Evolutionary conservation across 2,329 filamentous ascomycete species (phyloP), one percentile per base, ranked within the genome.

Genomic region (Fusarium lateritium): DNA sequence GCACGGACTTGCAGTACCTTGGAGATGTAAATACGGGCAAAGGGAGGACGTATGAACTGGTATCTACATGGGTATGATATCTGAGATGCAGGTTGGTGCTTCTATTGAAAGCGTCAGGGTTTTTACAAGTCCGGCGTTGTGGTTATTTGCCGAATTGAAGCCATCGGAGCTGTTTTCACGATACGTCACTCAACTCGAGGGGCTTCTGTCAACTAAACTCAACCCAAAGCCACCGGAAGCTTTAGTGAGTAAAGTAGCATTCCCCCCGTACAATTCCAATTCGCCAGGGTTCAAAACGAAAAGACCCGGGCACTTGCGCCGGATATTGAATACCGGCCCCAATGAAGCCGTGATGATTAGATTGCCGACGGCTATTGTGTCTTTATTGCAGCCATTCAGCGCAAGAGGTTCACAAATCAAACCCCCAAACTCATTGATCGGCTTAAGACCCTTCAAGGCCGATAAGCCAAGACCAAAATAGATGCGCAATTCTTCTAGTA

Each of bases 1-100:
- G 71, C 69, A 74, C 71, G 59, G 71, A 68, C 58, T 59, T 52
- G 46, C 24, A 65, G 17, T 40, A 17, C 54, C 65, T 68, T 46
- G 22, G 44, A 43, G 53, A 21, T 55, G 50, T 49, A 40, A 45
- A 13, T 38, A 45, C 43, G 14, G 44, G 9, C 24, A 59, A 56
- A 51, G 11, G 47, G 44, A 40, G 10, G 22, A 24, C 21, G 7
- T 4, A 6, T 22, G 50, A 19, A 14, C 45, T 56, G 33, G 44
- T 26, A 28, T 42, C 21, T 45, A 40, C 36, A 19, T 24, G 33
- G 42, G 5, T 19, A 31, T 13, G 6, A 53, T 11, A 26, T 15
- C 8, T 55, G 2, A 22, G 9, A 7, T n/a, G 13, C 11, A 19
- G 36, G 28, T n/a, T 33, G 19, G 14, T 22, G 11, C 6, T 7